Evolutionary conservation across 768 basidiomycete species (phyloP).

Genomic region (Ramaria rubella): DNA sequence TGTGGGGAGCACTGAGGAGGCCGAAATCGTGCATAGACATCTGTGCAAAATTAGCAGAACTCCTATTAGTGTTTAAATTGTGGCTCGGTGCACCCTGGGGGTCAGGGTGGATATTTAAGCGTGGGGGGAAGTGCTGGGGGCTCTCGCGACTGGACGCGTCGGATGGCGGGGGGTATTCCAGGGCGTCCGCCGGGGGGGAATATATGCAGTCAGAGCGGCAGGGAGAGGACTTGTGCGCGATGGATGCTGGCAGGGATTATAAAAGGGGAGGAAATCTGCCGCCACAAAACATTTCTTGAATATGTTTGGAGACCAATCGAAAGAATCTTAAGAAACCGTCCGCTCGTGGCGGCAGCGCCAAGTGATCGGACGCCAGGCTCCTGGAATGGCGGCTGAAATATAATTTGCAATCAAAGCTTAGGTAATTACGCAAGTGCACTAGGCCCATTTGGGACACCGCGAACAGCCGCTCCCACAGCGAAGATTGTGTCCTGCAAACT

Average conservation of each 20-base stretch:
- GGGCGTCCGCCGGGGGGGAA: too few species aligned
- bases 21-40: slow-evolving; percentile 31
- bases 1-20: slow-evolving; percentile 37
- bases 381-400: not conserved
- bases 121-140: too few species aligned
- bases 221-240: not conserved
- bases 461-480: too few species aligned
- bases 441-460: too few species aligned
- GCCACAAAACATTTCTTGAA: not conserved
- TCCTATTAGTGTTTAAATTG: too few species aligned
- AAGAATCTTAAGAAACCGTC: not conserved
- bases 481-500: too few species aligned
- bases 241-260: not conserved
- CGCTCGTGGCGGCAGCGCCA: not conserved
- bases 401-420: not conserved
- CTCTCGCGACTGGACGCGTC: too few species aligned
- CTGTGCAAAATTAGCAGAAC: not conserved
- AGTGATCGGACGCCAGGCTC: not conserved
- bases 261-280: not conserved
- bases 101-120: too few species aligned
- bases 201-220: too few species aligned
- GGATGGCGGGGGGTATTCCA: too few species aligned
- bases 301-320: slow-evolving; percentile 1
- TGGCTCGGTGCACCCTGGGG: too few species aligned
- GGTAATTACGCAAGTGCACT: not conserved